Evolutionary conservation across 305 asterid genomes (phyloP).

Genomic region (Fraxinus latifolia): DNA sequence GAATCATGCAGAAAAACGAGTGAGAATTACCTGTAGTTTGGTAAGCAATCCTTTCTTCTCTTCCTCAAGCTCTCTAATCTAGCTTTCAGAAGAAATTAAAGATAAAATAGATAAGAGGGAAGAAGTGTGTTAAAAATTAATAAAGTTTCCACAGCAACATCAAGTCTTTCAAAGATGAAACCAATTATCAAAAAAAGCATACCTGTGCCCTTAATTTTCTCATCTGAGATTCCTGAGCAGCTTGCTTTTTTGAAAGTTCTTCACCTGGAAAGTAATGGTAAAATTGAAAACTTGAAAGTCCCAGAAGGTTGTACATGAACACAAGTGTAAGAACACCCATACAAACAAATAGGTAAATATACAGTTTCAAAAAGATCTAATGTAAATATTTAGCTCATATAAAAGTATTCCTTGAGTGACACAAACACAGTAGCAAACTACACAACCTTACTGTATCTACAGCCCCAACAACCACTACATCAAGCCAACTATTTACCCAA

Average conservation of each 20-base stretch:
- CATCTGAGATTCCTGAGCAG: conserved; percentile 84
- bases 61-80: conserved; percentile 96
- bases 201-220: conserved; percentile 96
- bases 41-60: conserved; percentile 79
- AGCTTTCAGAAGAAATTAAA: conserved; percentile 53
- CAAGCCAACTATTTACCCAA: conserved; percentile 16
- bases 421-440: conserved; percentile 3
- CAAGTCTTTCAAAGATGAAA: conserved; percentile 11
- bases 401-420: neutral
- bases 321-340: conserved; percentile 14
- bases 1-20: conserved; percentile 2
- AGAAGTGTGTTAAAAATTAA: neutral
- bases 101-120: conserved; percentile 28
- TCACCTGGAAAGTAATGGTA: conserved; percentile 57
- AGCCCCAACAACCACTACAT: conserved; percentile 18
- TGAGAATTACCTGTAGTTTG: conserved; percentile 57
- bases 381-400: conserved; percentile 1
- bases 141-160: neutral
- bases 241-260: conserved; percentile 92
- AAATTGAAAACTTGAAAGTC: conserved; percentile 24
- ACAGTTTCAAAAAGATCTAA: neutral
- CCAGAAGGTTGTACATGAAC: conserved; percentile 12
- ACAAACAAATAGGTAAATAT: conserved; percentile 11
- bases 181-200: conserved; percentile 19
- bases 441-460: conserved; percentile 19